phyloP scores from a whole-genome alignment of 371 early-diverging fungal species.

The Thermomucor indicae-seudaticae region DNA sequence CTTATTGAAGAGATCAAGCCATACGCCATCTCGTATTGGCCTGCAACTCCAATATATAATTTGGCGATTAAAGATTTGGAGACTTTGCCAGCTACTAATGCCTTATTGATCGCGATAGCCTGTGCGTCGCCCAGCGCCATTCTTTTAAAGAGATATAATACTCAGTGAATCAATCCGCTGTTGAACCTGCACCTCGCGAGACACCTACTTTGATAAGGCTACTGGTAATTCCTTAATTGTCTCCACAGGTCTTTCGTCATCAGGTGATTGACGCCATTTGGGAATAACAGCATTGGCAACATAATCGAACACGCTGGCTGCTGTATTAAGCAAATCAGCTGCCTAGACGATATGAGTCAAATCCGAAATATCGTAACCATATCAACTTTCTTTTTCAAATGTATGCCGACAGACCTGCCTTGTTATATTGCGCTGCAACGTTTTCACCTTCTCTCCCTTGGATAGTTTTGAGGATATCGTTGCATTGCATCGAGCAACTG shows the following conservation, averaged over 20 bases:
- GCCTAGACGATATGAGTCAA: slow-evolving; percentile 19
- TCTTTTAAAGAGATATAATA: slow-evolving; percentile 14
- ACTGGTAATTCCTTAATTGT: slow-evolving; percentile 39
- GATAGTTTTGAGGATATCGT: slow-evolving; percentile 20
- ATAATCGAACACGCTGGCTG: slow-evolving; percentile 55
- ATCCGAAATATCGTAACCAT: not conserved
- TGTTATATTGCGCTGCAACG: slow-evolving; percentile 13
- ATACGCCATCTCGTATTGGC: slow-evolving; percentile 59
- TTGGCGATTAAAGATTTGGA: slow-evolving; percentile 60
- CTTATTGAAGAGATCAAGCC: slow-evolving; percentile 56
- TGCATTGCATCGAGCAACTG: slow-evolving; percentile 37
- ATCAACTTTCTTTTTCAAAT: too few species aligned
- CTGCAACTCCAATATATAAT: slow-evolving; percentile 57
- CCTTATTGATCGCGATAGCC: slow-evolving; percentile 47
- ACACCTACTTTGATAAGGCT: slow-evolving; percentile 48
- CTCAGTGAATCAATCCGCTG: not conserved
- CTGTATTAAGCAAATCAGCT: slow-evolving; percentile 54
- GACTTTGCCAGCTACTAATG: slow-evolving; percentile 27
- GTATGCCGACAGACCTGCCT: slow-evolving; percentile 20
- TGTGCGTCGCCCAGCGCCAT: slow-evolving; percentile 50
- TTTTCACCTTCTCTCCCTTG: slow-evolving; percentile 4
- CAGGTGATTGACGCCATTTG: slow-evolving; percentile 37
- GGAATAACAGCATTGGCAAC: slow-evolving; percentile 52
- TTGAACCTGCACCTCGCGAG: too few species aligned
- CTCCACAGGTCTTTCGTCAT: slow-evolving; percentile 36